A percentile compares a stretch with the other conserved stretches of the same genome.
phyloP scores from a whole-genome alignment of 331 rosid species.

The Phaseolus coccineus region DNA sequence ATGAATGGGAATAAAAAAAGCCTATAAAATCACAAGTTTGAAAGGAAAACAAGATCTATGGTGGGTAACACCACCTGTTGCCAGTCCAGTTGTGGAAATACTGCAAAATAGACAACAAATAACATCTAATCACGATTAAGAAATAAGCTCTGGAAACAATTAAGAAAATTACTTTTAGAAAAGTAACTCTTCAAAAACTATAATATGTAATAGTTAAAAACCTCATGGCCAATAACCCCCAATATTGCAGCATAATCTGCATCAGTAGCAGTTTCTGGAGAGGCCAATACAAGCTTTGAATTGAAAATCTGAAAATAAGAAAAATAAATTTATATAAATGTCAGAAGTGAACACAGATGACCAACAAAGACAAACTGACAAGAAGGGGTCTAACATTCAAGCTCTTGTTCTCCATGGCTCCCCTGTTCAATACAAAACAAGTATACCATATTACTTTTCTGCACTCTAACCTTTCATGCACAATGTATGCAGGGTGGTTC shows the following conservation, averaged over 20 bases:
- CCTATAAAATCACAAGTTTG: conserved; percentile 21
- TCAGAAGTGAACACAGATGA: conserved; percentile 11
- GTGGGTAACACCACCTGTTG: conserved; percentile 71
- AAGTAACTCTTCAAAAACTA: conserved; percentile 19
- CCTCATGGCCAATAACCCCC: conserved; percentile 99
- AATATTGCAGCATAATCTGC: conserved; percentile 92
- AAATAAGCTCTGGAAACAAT: neutral
- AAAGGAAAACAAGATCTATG: conserved; percentile 31
- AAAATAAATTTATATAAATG: conserved; percentile 1
- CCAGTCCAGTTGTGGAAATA: conserved; percentile 99
- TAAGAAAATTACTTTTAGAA: neutral
- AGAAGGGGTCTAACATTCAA: conserved; percentile 71
- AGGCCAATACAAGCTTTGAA: conserved; percentile 94
- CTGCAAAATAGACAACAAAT: conserved; percentile 64
- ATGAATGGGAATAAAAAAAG: conserved; percentile 31
- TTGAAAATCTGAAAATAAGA: conserved; percentile 76
- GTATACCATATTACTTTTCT: conserved; percentile 30
- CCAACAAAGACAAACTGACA: conserved; percentile 35
- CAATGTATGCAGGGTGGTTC: conserved; percentile 16
- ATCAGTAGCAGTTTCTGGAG: conserved; percentile 93
- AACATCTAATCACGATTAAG: conserved; percentile 36
- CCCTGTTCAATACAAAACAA: conserved; percentile 71
- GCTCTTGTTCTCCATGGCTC: conserved; percentile 99
- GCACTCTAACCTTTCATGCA: conserved; percentile 4
- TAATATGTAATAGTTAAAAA: conserved; percentile 52